Percentiles rank a stretch among this genome's conserved stretches.
Conservation (phyloP, 202 grass and related monocot species). For the Panicum hallii region DNA sequence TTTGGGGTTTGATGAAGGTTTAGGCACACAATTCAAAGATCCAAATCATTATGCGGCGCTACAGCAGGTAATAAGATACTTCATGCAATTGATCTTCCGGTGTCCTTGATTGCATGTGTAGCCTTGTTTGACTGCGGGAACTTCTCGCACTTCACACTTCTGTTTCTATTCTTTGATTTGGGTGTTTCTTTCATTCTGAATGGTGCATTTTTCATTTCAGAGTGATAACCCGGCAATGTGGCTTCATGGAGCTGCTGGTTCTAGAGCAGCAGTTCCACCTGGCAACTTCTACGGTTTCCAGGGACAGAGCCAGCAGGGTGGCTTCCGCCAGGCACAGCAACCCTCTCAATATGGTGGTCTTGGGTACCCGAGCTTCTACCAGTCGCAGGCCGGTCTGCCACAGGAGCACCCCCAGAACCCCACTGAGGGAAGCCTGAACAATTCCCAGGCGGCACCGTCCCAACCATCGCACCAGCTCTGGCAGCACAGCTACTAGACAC, state of each 20-base stretch:
- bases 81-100: slow-evolving; percentile 22
- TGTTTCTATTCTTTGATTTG: slow-evolving; percentile 1
- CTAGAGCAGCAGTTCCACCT: slow-evolving; percentile 70
- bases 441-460: slow-evolving; percentile 49
- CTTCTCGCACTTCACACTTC: neutral
- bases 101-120: neutral
- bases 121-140: neutral
- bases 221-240: slow-evolving; percentile 83
- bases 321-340: slow-evolving; percentile 73
- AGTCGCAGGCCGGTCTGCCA: slow-evolving; percentile 63
- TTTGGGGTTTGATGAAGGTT: slow-evolving; percentile 79
- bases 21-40: slow-evolving; percentile 88
- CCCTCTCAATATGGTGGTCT: slow-evolving; percentile 73
- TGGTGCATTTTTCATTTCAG: slow-evolving; percentile 38
- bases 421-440: slow-evolving; percentile 63
- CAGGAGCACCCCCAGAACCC: slow-evolving; percentile 76
- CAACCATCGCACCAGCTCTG: slow-evolving; percentile 85
- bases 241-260: slow-evolving; percentile 81
- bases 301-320: slow-evolving; percentile 66
- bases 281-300: slow-evolving; percentile 81
- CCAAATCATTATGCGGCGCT: slow-evolving; percentile 72
- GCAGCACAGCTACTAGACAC: slow-evolving; percentile 83
- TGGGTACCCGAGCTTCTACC: slow-evolving; percentile 78
- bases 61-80: slow-evolving; percentile 68
- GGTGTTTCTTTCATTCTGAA: slow-evolving; percentile 16